Conservation (phyloP, 768 basidiomycete genomes). For the Russula ochroleuca region DNA sequence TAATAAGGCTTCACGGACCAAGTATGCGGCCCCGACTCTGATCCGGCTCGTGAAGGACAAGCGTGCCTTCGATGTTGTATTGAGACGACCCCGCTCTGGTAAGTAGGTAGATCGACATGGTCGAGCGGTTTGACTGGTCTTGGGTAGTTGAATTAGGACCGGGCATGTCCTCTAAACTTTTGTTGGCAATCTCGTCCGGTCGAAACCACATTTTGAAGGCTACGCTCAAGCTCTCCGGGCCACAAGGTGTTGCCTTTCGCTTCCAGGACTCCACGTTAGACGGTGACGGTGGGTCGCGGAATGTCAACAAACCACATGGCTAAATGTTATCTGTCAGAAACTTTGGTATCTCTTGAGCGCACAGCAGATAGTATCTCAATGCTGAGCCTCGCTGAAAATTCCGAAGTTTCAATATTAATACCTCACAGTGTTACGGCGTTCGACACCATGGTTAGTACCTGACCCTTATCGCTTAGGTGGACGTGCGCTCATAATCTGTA, state of each 20-base stretch:
- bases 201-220: conserved; percentile 59
- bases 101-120: conserved; percentile 21
- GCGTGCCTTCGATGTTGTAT: conserved; percentile 56
- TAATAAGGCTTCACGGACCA: conserved; percentile 23
- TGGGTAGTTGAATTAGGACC: conserved; percentile 51
- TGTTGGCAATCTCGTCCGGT: conserved; percentile 59
- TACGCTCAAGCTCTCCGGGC: conserved; percentile 50
- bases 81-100: conserved; percentile 51
- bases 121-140: conserved; percentile 8
- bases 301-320: not conserved
- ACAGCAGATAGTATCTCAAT: conserved; percentile 46
- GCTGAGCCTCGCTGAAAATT: conserved; percentile 45
- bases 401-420: conserved; percentile 46
- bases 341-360: conserved; percentile 34
- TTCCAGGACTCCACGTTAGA: conserved; percentile 41
- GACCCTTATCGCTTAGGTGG: not conserved
- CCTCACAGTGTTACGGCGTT: conserved; percentile 63
- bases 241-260: conserved; percentile 50
- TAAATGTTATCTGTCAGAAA: conserved; percentile 15
- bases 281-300: conserved; percentile 34
- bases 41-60: conserved; percentile 62
- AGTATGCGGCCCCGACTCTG: conserved; percentile 38
- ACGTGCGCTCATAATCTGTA: conserved; percentile 6
- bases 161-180: conserved; percentile 51
- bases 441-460: conserved; percentile 53